phyloP scores from a whole-genome alignment of 108 stramenopile genomes.

The Pseudonitzschia pungens region DNA sequence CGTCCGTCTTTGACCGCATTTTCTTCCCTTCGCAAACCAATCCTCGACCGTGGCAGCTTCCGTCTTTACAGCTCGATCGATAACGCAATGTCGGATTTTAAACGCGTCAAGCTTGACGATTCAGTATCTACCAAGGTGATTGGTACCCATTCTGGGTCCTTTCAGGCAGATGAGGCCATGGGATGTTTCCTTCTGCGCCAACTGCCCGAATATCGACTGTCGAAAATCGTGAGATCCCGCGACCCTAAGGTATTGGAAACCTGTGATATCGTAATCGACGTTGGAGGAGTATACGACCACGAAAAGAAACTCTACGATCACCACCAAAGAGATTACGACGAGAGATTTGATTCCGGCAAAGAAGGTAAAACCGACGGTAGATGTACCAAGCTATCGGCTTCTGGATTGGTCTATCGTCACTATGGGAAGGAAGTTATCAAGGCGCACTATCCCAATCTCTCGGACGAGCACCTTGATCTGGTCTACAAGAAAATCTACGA shows the following conservation, averaged over 20 bases:
- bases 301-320: conserved; percentile 89
- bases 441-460: conserved; percentile 65
- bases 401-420: conserved; percentile 96
- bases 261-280: conserved; percentile 95
- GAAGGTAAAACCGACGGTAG: conserved; percentile 40
- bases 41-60: background rate
- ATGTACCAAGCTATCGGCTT: conserved; percentile 88
- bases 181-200: conserved; percentile 89
- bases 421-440: conserved; percentile 91
- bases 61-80: background rate
- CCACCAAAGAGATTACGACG: conserved; percentile 95
- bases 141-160: conserved; percentile 91
- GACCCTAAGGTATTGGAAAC: conserved; percentile 73
- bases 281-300: conserved; percentile 95
- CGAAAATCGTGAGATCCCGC: conserved; percentile 87
- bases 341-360: conserved; percentile 61
- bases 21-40: background rate
- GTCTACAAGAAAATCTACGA: conserved; percentile 83
- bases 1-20: background rate
- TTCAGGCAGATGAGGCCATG: conserved; percentile 98
- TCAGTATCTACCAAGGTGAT: conserved; percentile 59
- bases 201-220: conserved; percentile 67
- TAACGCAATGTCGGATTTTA: conserved; percentile 35
- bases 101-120: conserved; percentile 46
- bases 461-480: conserved; percentile 51